Conservation (phyloP, 495 filamentous ascomycete species). For the Zalerion maritima region DNA sequence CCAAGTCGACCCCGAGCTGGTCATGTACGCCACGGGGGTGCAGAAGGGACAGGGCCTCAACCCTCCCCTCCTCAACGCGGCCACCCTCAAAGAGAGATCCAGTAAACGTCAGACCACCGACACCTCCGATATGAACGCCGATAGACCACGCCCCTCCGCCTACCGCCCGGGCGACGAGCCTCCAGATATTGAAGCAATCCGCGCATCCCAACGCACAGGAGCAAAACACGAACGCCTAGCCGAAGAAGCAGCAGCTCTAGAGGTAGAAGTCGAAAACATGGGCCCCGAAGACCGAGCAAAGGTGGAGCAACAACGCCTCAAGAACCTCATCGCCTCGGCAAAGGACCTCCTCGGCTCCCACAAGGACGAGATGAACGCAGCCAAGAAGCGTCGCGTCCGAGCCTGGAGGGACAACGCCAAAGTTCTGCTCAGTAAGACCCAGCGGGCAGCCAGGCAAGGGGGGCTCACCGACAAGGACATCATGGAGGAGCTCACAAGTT, state of each 20-base stretch:
- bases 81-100: conserved; percentile 1
- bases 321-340: conserved; percentile 9
- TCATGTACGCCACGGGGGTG: conserved; percentile 72
- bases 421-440: conserved; percentile 10
- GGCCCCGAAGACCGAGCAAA: conserved; percentile 6
- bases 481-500: conserved; percentile 13
- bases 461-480: conserved; percentile 9
- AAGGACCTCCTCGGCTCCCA: conserved; percentile 12
- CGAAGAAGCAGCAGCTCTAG: conserved; percentile 4
- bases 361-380: conserved; percentile 9
- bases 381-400: conserved; percentile 23
- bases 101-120: conserved; percentile 2
- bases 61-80: too few relatives aligned
- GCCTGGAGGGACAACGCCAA: conserved; percentile 16
- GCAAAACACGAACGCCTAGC: conserved; percentile 18
- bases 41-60: too few relatives aligned
- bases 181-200: conserved; percentile 13
- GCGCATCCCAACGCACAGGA: conserved; percentile 6
- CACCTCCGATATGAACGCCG: not conserved
- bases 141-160: conserved; percentile 2
- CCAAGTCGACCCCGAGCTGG: conserved; percentile 77
- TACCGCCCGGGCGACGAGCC: conserved; percentile 5
- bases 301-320: conserved; percentile 13
- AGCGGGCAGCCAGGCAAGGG: conserved; percentile 9
- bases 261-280: conserved; percentile 12